Conservation (phyloP, 805 yeast species). For the Allodekkera sacchari region DNA sequence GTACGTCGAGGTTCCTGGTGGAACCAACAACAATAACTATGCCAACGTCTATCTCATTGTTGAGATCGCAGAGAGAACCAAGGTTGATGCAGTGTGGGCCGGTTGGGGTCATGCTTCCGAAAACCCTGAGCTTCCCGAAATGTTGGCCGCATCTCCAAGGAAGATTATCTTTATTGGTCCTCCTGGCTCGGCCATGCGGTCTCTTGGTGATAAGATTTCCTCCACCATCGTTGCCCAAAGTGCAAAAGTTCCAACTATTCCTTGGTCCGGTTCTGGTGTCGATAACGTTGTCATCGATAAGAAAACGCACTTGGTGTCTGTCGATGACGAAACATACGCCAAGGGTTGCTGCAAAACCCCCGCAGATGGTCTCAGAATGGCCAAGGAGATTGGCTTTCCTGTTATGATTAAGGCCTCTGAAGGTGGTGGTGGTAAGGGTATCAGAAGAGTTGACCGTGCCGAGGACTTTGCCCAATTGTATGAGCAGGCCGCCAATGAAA, state of each 20-base stretch:
- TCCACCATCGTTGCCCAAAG: slow-evolving; percentile 99
- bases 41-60: slow-evolving; percentile 97
- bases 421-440: slow-evolving; percentile 99
- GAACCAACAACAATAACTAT: slow-evolving; percentile 95
- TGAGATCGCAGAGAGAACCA: slow-evolving; percentile 92
- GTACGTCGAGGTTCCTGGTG: slow-evolving; percentile 97
- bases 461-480: slow-evolving; percentile 69
- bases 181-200: slow-evolving; percentile 98
- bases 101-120: slow-evolving; percentile 99
- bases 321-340: slow-evolving; percentile 71
- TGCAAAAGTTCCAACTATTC: slow-evolving; percentile 96
- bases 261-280: slow-evolving; percentile 99
- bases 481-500: slow-evolving; percentile 93
- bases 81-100: slow-evolving; percentile 99
- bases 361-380: slow-evolving; percentile 82
- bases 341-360: slow-evolving; percentile 84
- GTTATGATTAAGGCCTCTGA: slow-evolving; percentile 99
- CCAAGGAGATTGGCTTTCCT: slow-evolving; percentile 88
- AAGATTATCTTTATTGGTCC: slow-evolving; percentile 95
- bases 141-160: slow-evolving; percentile 85
- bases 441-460: slow-evolving; percentile 86
- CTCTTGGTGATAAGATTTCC: slow-evolving; percentile 97
- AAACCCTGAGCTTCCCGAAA: slow-evolving; percentile 91
- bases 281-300: slow-evolving; percentile 67
- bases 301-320: slow-evolving; percentile 75